These are phyloP conservation scores for Penicillium pancosmium DNA, from an alignment of 495 filamentous ascomycete species.

Conservation along the genomic window DNA sequence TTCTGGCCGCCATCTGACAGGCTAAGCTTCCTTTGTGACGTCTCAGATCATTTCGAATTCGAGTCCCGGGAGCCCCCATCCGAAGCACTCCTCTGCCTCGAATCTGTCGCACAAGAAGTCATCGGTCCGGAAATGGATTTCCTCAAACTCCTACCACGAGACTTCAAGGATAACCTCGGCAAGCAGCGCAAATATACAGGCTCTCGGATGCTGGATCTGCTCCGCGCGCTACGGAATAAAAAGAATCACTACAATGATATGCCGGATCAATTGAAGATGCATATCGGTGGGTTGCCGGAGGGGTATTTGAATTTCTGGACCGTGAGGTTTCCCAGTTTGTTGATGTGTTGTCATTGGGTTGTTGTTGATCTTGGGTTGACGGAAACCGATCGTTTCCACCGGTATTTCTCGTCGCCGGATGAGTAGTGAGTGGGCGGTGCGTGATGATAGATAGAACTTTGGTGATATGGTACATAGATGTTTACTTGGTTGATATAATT, in stretches of 20 bases:
- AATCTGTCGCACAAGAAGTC: constrained; percentile 54
- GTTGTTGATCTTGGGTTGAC: constrained; percentile 68
- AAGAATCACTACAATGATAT: constrained; percentile 93
- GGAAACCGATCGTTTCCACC: constrained; percentile 70
- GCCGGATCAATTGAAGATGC: constrained; percentile 71
- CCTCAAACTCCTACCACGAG: constrained; percentile 69
- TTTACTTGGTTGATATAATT: background rate
- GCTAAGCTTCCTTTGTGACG: constrained; percentile 86
- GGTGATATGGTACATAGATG: background rate
- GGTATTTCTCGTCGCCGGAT: constrained; percentile 59
- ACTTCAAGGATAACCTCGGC: constrained; percentile 83
- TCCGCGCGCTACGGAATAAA: constrained; percentile 94
- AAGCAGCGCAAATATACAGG: constrained; percentile 97
- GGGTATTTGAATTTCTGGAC: constrained; percentile 91
- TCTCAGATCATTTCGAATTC: constrained; percentile 93
- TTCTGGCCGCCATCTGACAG: constrained; percentile 91
- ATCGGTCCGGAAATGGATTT: constrained; percentile 71
- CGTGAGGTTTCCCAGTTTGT: constrained; percentile 73
- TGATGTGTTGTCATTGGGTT: constrained; percentile 79
- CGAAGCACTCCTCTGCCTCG: constrained; percentile 62
- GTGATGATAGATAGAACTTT: no score
- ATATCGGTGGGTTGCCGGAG: constrained; percentile 78
- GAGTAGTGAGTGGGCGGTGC: constrained; percentile 13
- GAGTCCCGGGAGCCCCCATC: constrained; percentile 82
- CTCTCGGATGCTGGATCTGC: constrained; percentile 75